Base-by-base conservation (phyloP, 352 stramenopile genomes). In the Globisporangium orthogonon region DNA sequence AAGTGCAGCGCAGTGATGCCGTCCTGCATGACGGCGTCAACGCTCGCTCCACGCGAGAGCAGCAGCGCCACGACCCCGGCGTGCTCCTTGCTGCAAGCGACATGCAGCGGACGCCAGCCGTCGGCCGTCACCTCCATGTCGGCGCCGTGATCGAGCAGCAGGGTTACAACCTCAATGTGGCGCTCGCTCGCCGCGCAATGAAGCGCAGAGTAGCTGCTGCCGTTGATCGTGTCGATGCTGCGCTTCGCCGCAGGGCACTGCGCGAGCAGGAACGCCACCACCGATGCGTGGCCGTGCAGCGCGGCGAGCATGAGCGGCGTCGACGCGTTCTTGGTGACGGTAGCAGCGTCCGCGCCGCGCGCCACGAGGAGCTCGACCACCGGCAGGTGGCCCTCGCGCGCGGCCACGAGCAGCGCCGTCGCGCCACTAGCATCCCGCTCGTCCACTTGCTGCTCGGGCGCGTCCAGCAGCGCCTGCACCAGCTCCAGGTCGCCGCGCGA, bases 51-150 rank as follows among this genome's bases (percentile, higher is more conserved):
- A 6, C 39, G 56, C 18, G 39, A 23, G 29, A 62, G 39, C 6
- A 62, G 17, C 18, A 62, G 39, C 50, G 14, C 9, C n/a, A 48
- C 43, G 39, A 62, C 37, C 7, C 11, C 56, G 0, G 56, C 3
- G 40, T 56, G 40, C 37, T 56, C 43, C 30, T 56, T 62, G 39
- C 17, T 37, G 40, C 49, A 55, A 11, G 56, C 56, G 4, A 30
- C 49, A 31, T 56, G 50, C n/a, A 62, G 40, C 40, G 56, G 56
- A 7, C 45, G 40, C 56, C 48, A 56, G 7, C 56, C 56, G 56
- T 62, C 50, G 29, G 23, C 50, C 14, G 48, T 62, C 28, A 55
- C 31, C 10, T 62, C 48, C 1, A 10, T 29, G n/a, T 62, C 3
- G 9, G 56, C 49, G 4, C 49, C 49, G 29, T 62, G 39, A 40